Base-by-base conservation (phyloP, 2,329 filamentous ascomycete genomes). In the Diaporthe destruens region DNA sequence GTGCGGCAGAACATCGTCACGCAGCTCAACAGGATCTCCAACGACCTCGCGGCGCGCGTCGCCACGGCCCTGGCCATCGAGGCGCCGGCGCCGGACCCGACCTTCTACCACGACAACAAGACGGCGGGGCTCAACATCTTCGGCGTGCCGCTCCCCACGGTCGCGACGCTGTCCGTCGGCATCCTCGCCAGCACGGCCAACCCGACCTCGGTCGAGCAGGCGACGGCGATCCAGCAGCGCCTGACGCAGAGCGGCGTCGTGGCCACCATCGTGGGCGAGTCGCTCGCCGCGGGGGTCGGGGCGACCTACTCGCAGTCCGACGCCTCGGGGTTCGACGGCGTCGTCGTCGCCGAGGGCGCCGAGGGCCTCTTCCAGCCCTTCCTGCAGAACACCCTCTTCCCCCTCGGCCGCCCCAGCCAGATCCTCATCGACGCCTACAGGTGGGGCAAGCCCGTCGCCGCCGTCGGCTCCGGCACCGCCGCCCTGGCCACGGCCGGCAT, bases 391-490 rank as follows among this genome's bases (percentile, higher is more conserved):
- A 84, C 89, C 0, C 83, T 94, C 8, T 94, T 88, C 80, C 92
- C 92, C 0, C 83, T 87, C 2, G 89, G 89, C 0, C 85, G 91
- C 0, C 92, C 92, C 0, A 80, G 86, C 2, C 87, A 92, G 82
- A 91, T 94, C 66, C 79, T 93, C 23, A 79, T 85, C 20, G 88
- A 91, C 77, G 88, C 86, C 0, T 94, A 90, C 82, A 84, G 88
- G 32, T 94, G 90, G 84, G 92, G 91, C 5, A 94, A 94, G 85
- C 90, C 92, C 0, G 83, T 94, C 32, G 91, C 85, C 18, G 88
- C 87, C 36, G 75, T 93, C 0, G 91, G 90, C 16, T 81, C 81
- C 0, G 81, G 76, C 14, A 76, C 75, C 8, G 75, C 74, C 5
- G 83, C 84, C 5, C 80, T 88, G 7, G 75, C 79, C 0, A 80